phyloP scores from a whole-genome alignment of 441 rosid genomes.

The Biscutella laevigata region DNA sequence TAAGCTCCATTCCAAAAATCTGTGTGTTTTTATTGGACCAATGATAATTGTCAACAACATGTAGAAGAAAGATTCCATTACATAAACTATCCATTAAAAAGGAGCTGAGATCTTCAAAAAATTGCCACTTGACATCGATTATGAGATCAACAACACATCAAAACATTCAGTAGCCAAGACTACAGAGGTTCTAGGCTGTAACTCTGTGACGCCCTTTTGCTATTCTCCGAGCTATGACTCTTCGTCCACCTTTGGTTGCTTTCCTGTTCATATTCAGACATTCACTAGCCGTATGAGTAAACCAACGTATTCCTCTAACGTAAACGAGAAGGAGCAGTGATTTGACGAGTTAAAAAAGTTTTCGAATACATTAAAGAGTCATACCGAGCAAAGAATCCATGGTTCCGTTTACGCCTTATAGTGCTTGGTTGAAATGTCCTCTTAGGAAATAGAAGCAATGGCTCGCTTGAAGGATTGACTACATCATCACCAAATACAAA shows the following conservation, averaged over 20 bases:
- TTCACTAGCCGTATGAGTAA: constrained; percentile 13
- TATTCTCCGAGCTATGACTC: constrained; percentile 89
- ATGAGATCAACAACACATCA: constrained; percentile 13
- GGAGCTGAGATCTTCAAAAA: not conserved
- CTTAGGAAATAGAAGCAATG: constrained; percentile 65
- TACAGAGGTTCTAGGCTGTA: constrained; percentile 46
- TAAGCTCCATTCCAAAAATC: too few species aligned
- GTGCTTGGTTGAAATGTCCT: constrained; percentile 86
- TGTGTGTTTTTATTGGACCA: not conserved
- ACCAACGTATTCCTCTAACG: not conserved
- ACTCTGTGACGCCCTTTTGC: constrained; percentile 92
- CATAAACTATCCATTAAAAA: constrained; percentile 13
- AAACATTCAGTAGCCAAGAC: constrained; percentile 13
- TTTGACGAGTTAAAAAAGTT: not conserved
- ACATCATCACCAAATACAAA: constrained; percentile 24
- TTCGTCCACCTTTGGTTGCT: constrained; percentile 93
- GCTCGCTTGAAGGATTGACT: constrained; percentile 58
- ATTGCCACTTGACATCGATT: not conserved
- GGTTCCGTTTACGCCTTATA: constrained; percentile 75
- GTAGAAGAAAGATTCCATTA: not conserved
- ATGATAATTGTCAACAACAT: not conserved
- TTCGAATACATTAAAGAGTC: not conserved
- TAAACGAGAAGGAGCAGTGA: not conserved
- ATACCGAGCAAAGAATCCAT: constrained; percentile 90
- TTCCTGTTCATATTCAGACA: constrained; percentile 50